These are phyloP conservation scores for Lactifluus rugatus DNA, from an alignment of 768 basidiomycete genomes.

Conservation along the genomic window DNA sequence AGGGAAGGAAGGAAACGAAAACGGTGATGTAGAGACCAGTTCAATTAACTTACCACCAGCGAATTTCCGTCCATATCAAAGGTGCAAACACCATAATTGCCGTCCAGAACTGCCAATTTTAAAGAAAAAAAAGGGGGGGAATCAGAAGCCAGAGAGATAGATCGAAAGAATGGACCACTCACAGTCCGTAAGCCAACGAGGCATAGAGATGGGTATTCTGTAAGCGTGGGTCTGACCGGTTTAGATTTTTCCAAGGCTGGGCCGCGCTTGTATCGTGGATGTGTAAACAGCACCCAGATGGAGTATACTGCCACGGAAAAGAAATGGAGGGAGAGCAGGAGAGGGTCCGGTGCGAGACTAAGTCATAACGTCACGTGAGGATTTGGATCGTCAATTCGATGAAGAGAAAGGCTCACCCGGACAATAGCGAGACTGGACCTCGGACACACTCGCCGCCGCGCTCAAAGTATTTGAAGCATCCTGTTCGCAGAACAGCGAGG, in stretches of 20 bases:
- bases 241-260: slow-evolving; percentile 29
- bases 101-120: slow-evolving; percentile 64
- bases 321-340: slow-evolving; percentile 81
- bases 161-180: slow-evolving; percentile 8
- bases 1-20: neutral
- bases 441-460: slow-evolving; percentile 80
- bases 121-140: neutral
- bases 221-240: slow-evolving; percentile 35
- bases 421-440: slow-evolving; percentile 84
- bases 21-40: no score
- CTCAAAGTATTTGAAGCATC: slow-evolving; percentile 98
- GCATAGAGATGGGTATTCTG: slow-evolving; percentile 60
- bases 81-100: slow-evolving; percentile 87
- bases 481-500: slow-evolving; percentile 56
- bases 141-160: neutral
- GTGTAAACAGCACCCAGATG: slow-evolving; percentile 82
- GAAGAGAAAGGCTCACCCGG: slow-evolving; percentile 56
- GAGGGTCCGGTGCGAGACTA: slow-evolving; percentile 74
- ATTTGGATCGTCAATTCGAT: slow-evolving; percentile 65
- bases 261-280: slow-evolving; percentile 34
- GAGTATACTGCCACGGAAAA: slow-evolving; percentile 94
- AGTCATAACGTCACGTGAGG: slow-evolving; percentile 52
- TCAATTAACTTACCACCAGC: slow-evolving; percentile 52
- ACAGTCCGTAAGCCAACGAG: slow-evolving; percentile 62
- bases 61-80: slow-evolving; percentile 77